A percentile compares a stretch with the other conserved stretches of the same genome.
phyloP scores from a whole-genome alignment of 495 filamentous ascomycete species.

The Parathielavia appendiculata region DNA sequence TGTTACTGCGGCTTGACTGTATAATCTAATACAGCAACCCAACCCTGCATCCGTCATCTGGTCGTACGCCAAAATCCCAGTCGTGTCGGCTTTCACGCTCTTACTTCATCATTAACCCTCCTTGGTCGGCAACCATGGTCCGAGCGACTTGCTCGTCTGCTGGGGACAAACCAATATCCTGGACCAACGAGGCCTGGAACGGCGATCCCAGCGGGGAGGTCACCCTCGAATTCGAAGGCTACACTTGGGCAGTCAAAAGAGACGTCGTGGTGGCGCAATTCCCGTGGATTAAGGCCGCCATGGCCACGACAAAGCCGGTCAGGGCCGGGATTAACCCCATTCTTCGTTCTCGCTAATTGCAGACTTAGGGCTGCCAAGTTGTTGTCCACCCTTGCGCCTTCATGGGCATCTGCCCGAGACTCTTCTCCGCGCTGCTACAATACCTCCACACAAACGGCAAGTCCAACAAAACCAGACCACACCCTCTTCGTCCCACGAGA shows the following conservation, averaged over 20 bases:
- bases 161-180: neutral
- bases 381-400: neutral
- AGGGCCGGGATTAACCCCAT: neutral
- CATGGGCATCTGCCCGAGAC: neutral
- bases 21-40: neutral
- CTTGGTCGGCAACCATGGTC: neutral
- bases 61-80: neutral
- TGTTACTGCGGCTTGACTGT: neutral
- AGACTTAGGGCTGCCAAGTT: neutral
- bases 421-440: slow-evolving; percentile 1
- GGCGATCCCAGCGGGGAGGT: slow-evolving; percentile 11
- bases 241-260: slow-evolving; percentile 5
- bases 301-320: neutral
- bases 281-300: neutral
- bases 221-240: neutral
- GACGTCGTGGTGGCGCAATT: slow-evolving; percentile 1
- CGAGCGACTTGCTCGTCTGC: neutral
- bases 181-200: neutral
- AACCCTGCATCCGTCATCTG: neutral
- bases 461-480: neutral
- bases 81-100: neutral
- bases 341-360: neutral
- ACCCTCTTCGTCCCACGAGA: too few species aligned
- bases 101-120: too few species aligned
- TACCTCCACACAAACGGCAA: slow-evolving; percentile 11